These are phyloP conservation scores for Blakeslea trispora DNA, from an alignment of 371 early-diverging fungal species.

Conservation along the genomic window DNA sequence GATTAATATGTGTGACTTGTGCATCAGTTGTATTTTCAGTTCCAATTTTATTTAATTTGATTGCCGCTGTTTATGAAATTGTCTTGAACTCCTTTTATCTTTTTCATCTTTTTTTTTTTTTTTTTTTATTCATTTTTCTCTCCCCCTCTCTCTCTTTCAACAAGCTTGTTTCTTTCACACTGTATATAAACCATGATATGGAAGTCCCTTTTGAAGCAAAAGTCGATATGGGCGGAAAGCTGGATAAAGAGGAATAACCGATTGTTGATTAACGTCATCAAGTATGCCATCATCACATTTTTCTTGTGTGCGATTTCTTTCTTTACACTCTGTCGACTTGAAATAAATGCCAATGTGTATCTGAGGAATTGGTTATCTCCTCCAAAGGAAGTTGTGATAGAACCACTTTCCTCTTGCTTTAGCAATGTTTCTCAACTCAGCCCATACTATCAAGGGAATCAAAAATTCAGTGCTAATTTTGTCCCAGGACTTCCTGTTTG, in stretches of 20 bases:
- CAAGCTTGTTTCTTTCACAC: too few relatives aligned
- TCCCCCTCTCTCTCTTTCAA: too few relatives aligned
- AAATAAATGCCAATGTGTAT: slow-evolving; percentile 48
- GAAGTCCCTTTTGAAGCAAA: slow-evolving; percentile 8
- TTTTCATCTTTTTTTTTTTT: neutral
- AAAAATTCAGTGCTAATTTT: slow-evolving; percentile 29
- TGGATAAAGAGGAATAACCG: slow-evolving; percentile 27
- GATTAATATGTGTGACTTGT: too few relatives aligned
- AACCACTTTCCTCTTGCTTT: slow-evolving; percentile 39
- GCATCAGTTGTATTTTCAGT: too few relatives aligned
- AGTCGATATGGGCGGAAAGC: slow-evolving; percentile 1
- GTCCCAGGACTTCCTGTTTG: slow-evolving; percentile 44
- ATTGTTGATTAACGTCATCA: slow-evolving; percentile 11
- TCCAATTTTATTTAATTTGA: too few relatives aligned
- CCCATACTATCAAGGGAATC: slow-evolving; percentile 32
- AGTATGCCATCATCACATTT: slow-evolving; percentile 8
- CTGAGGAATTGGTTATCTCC: slow-evolving; percentile 44
- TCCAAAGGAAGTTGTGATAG: slow-evolving; percentile 23
- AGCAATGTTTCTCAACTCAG: slow-evolving; percentile 20
- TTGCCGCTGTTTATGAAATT: too few relatives aligned
- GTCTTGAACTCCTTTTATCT: slow-evolving; percentile 1
- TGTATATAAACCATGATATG: slow-evolving; percentile 16
- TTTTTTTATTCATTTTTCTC: neutral
- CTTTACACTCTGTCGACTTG: slow-evolving; percentile 32
- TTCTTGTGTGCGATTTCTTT: slow-evolving; percentile 19